These are phyloP conservation scores for Lindgomyces ingoldianus DNA, from an alignment of 495 filamentous ascomycete species.

Conservation along the genomic window DNA sequence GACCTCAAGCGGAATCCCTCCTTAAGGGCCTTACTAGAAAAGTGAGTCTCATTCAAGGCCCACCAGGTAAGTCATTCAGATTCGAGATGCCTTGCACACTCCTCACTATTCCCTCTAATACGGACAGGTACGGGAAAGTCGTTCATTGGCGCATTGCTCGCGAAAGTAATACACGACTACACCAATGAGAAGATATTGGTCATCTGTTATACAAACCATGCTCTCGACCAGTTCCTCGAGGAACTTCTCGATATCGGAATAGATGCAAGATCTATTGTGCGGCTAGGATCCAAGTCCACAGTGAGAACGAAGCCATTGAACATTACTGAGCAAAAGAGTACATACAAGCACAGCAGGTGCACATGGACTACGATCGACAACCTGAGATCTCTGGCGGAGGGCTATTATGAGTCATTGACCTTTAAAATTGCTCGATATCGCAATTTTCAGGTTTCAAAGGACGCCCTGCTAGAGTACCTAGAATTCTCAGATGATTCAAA, in stretches of 20 bases:
- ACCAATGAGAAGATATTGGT: slow-evolving; percentile 61
- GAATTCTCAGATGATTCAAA: slow-evolving; percentile 59
- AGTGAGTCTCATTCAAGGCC: slow-evolving; percentile 71
- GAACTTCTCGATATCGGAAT: slow-evolving; percentile 69
- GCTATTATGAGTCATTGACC: slow-evolving; percentile 32
- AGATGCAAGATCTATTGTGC: slow-evolving; percentile 54
- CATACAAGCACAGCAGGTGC: slow-evolving; percentile 35
- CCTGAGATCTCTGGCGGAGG: slow-evolving; percentile 40
- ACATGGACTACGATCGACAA: slow-evolving; percentile 49
- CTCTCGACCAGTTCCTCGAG: slow-evolving; percentile 68
- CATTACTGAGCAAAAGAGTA: slow-evolving; percentile 50
- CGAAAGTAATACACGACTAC: slow-evolving; percentile 58
- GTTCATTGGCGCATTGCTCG: slow-evolving; percentile 69
- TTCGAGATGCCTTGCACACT: slow-evolving; percentile 2
- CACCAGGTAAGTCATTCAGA: slow-evolving; percentile 58
- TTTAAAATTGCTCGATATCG: slow-evolving; percentile 49
- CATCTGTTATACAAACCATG: slow-evolving; percentile 58
- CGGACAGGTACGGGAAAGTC: slow-evolving; percentile 66
- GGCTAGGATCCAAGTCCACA: slow-evolving; percentile 67
- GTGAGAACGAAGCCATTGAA: slow-evolving; percentile 50
- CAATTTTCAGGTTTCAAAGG: slow-evolving; percentile 29
- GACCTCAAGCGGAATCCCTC: slow-evolving; percentile 61
- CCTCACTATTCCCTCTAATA: slow-evolving; percentile 48
- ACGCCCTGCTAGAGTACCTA: slow-evolving; percentile 60
- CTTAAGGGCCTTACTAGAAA: slow-evolving; percentile 54